phyloP scores from a whole-genome alignment of 2,329 filamentous ascomycete species.

The Monosporascus sp. region DNA sequence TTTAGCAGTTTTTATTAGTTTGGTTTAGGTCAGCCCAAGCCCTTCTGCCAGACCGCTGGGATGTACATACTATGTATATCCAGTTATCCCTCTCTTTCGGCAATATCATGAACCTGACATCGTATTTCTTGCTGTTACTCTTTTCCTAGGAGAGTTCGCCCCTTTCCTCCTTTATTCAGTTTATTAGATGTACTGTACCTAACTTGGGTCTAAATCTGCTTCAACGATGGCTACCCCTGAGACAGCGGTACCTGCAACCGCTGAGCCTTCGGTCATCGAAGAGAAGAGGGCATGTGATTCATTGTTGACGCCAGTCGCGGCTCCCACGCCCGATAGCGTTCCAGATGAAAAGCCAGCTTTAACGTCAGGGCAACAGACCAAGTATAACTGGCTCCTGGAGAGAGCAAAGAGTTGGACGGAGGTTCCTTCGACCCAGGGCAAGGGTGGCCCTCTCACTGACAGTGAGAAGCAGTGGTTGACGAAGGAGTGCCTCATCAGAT shows the following conservation, averaged over 20 bases:
- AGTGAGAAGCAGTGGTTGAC: constrained; percentile 86
- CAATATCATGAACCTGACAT: too few species aligned
- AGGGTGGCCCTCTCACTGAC: constrained; percentile 64
- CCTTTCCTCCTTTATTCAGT: too few species aligned
- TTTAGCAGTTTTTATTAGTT: background rate
- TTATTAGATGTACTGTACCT: too few species aligned
- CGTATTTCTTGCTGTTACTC: too few species aligned
- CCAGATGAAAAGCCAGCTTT: constrained; percentile 54
- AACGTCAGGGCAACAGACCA: constrained; percentile 70
- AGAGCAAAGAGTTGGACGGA: constrained; percentile 67
- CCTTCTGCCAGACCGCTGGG: background rate
- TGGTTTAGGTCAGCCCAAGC: too few species aligned
- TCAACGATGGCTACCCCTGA: constrained; percentile 6
- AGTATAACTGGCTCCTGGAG: constrained; percentile 73
- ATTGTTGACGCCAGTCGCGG: constrained; percentile 51
- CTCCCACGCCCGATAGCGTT: constrained; percentile 52
- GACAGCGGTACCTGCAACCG: constrained; percentile 7
- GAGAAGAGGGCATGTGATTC: constrained; percentile 19
- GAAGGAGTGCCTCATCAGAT: constrained; percentile 84
- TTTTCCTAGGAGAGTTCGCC: too few species aligned
- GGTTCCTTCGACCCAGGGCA: constrained; percentile 52
- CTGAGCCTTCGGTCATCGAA: constrained; percentile 6
- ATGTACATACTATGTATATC: too few species aligned
- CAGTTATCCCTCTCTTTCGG: too few species aligned
- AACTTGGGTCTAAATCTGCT: background rate